Evolutionary conservation across 2,329 filamentous ascomycete genomes (phyloP).

Genomic region (Aspergillus sp.): DNA sequence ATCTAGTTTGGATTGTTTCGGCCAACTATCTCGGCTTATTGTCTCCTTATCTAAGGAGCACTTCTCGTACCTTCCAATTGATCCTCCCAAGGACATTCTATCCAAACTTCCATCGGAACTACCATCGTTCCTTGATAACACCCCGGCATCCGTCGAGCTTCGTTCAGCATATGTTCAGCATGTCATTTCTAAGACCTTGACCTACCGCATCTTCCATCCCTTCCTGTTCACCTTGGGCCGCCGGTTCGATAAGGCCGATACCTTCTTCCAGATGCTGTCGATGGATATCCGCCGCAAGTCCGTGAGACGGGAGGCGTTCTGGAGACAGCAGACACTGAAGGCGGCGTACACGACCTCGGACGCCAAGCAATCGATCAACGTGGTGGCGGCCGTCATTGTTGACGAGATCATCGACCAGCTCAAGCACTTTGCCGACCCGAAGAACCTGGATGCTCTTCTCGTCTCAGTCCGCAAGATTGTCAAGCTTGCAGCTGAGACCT

Average conservation of each 20-base stretch:
- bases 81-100: conserved; percentile 53
- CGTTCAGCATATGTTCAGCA: conserved; percentile 58
- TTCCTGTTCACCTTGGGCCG: conserved; percentile 60
- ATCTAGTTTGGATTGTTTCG: conserved; percentile 55
- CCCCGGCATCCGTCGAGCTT: conserved; percentile 53
- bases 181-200: conserved; percentile 59
- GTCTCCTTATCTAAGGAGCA: conserved; percentile 55
- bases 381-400: conserved; percentile 57
- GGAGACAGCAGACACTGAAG: conserved; percentile 60
- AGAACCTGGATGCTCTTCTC: conserved; percentile 53
- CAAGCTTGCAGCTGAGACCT: conserved; percentile 60
- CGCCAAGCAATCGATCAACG: conserved; percentile 59
- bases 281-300: conserved; percentile 60
- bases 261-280: conserved; percentile 57
- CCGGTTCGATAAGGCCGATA: conserved; percentile 58
- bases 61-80: conserved; percentile 55
- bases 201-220: conserved; percentile 58
- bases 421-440: conserved; percentile 55
- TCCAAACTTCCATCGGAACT: conserved; percentile 55
- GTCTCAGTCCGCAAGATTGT: conserved; percentile 57
- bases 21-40: conserved; percentile 54
- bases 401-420: conserved; percentile 59
- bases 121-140: conserved; percentile 58
- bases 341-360: conserved; percentile 59
- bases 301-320: conserved; percentile 58